phyloP scores from a whole-genome alignment of 139 green algal genomes.

The Chlorella sp. region DNA sequence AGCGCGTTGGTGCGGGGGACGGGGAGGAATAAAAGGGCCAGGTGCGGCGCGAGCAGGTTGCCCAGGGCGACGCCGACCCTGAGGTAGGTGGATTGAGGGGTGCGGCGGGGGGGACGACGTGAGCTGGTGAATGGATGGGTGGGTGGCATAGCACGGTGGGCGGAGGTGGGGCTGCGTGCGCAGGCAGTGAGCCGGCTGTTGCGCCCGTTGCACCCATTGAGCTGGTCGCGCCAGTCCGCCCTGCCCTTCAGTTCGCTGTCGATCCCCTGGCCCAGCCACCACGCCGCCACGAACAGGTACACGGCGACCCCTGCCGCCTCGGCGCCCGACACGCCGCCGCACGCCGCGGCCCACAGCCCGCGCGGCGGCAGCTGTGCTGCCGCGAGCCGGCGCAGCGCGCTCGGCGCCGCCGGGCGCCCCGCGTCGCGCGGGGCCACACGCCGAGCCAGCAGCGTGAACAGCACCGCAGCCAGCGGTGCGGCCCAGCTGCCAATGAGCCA shows the following conservation, averaged over 20 bases:
- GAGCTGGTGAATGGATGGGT: neutral
- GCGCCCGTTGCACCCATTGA: too few species aligned
- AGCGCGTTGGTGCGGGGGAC: constrained; percentile 20
- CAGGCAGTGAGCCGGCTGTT: too few species aligned
- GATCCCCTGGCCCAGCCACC: neutral
- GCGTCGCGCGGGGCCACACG: neutral
- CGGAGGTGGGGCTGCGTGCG: neutral
- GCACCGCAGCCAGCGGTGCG: neutral
- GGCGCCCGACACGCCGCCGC: neutral
- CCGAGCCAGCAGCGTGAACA: neutral
- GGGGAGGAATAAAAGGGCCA: constrained; percentile 23
- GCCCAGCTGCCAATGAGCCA: neutral
- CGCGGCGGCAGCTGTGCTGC: neutral
- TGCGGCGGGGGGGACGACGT: neutral
- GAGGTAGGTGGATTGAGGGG: too few species aligned
- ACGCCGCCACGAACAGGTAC: neutral
- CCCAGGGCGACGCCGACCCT: too few species aligned
- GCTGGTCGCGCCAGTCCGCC: too few species aligned
- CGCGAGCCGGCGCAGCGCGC: neutral
- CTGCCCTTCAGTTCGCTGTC: too few species aligned
- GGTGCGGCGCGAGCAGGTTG: constrained; percentile 8
- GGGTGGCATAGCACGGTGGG: neutral
- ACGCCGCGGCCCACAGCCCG: neutral
- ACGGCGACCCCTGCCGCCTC: neutral
- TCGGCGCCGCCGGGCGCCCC: neutral